Evolutionary conservation across 2,329 filamentous ascomycete genomes (phyloP).

Genomic region (Apiospora arundinis): DNA sequence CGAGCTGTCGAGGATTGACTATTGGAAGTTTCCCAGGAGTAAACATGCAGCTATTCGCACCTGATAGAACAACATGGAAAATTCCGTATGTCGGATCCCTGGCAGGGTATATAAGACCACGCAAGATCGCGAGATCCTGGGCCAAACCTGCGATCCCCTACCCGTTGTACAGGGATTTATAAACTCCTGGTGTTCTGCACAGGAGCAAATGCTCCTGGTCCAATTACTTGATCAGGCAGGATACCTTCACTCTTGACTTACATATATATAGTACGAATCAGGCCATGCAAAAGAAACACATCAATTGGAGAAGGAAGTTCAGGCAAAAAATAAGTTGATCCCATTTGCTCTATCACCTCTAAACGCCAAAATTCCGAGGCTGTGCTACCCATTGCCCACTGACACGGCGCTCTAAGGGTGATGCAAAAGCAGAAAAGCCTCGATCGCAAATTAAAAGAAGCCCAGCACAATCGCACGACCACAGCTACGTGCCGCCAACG

Average conservation of each 20-base stretch:
- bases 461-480: slow-evolving; percentile 1
- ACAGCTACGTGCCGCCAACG: slow-evolving; percentile 2
- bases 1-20: background rate
- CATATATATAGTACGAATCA: background rate
- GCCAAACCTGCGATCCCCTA: background rate
- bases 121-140: background rate
- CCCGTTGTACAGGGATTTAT: background rate
- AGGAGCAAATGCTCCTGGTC: background rate
- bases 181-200: background rate
- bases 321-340: slow-evolving; percentile 16
- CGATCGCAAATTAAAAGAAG: slow-evolving; percentile 21
- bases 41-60: background rate
- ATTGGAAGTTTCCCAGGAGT: background rate
- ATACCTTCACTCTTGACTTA: background rate
- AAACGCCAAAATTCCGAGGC: slow-evolving; percentile 40
- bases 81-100: background rate
- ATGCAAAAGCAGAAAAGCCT: slow-evolving; percentile 19
- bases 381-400: slow-evolving; percentile 6
- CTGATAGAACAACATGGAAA: background rate
- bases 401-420: slow-evolving; percentile 25
- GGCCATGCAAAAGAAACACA: background rate
- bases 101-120: background rate
- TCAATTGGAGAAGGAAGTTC: background rate
- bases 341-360: slow-evolving; percentile 39
- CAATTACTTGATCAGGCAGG: background rate